These are phyloP conservation scores for Wickerhamiella bombiphila DNA, from an alignment of 805 yeast species.

Conservation along the genomic window DNA sequence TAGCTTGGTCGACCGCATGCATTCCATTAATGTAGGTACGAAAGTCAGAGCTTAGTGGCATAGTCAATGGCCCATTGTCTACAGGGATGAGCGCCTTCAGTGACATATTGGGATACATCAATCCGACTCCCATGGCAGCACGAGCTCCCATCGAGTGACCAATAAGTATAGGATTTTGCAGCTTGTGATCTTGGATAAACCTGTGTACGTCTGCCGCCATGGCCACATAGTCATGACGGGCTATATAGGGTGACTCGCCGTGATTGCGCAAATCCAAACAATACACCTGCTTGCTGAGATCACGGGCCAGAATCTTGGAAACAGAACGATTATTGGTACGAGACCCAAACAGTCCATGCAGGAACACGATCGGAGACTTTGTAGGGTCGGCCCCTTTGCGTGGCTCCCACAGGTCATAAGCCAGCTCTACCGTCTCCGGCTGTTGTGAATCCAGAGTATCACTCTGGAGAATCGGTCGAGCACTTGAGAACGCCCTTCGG, in stretches of 20 bases:
- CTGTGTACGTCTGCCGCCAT: constrained; percentile 74
- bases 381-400: constrained; percentile 3
- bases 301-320: constrained; percentile 35
- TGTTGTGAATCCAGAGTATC: too few species aligned
- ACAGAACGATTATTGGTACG: constrained; percentile 68
- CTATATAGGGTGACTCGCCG: constrained; percentile 76
- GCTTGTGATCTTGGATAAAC: constrained; percentile 38
- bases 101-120: constrained; percentile 42
- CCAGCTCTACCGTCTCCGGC: constrained; percentile 18
- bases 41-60: constrained; percentile 44
- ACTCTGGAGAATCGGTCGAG: too few species aligned
- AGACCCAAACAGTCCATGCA: constrained; percentile 86
- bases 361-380: constrained; percentile 45
- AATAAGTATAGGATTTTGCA: constrained; percentile 23
- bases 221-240: constrained; percentile 60
- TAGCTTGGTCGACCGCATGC: constrained; percentile 36
- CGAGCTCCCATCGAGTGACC: constrained; percentile 67
- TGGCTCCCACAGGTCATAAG: constrained; percentile 18
- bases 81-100: constrained; percentile 56
- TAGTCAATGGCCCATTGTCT: constrained; percentile 78
- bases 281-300: constrained; percentile 23
- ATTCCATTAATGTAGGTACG: constrained; percentile 52
- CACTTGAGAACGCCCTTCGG: too few species aligned
- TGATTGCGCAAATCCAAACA: constrained; percentile 68
- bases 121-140: constrained; percentile 73